Evolutionary conservation across 2,329 filamentous ascomycete species (phyloP), one percentile per base, ranked within the genome.

Genomic region (Aspergillus fumigatus): DNA sequence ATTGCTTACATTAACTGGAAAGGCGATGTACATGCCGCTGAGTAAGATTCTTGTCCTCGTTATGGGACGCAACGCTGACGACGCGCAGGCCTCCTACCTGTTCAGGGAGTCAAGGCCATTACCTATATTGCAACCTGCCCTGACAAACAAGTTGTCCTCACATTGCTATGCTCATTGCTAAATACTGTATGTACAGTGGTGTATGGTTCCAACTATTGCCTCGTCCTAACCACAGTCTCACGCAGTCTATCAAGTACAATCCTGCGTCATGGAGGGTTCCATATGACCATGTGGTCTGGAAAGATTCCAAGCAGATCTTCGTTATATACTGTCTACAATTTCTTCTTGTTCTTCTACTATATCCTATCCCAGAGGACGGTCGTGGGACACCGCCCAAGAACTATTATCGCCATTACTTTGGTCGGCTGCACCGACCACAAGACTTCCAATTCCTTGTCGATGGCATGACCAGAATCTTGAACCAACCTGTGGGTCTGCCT

Each of bases 381-480:
- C 83, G 82, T 49, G 83, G 82, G 3, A 70, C 82, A 9, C 80
- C 86, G 0, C 85, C 88, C 5, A 96, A 95, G 77, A 99, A 99
- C 72, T 93, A 87, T 68, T 97, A 95, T 71, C 88, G 94, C 17
- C 91, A 97, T 73, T 97, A 95, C 63, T 84, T 96, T 29, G 90
- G 94, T 29, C 85, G 93, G 40, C 76, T 99, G 48, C 94, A 97
- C 75, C 85, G 94, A 49, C 90, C 93, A 1, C 92, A 97, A 72
- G 94, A 99, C 71, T 97, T 99, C 68, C 94, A 99, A 72, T 99
- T 99, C 70, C 86, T 97, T 25, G 90, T 95, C 10, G 92, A 97
- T 70, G 92, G 92, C 50, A 96, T 97, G 88, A 92, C 88, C 0
- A 85, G 92, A 65, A 90, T 97, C 50, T 79, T 99, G 51, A 94